Base-by-base conservation (phyloP, 495 filamentous ascomycete genomes). In the Gamarada debralockiae region DNA sequence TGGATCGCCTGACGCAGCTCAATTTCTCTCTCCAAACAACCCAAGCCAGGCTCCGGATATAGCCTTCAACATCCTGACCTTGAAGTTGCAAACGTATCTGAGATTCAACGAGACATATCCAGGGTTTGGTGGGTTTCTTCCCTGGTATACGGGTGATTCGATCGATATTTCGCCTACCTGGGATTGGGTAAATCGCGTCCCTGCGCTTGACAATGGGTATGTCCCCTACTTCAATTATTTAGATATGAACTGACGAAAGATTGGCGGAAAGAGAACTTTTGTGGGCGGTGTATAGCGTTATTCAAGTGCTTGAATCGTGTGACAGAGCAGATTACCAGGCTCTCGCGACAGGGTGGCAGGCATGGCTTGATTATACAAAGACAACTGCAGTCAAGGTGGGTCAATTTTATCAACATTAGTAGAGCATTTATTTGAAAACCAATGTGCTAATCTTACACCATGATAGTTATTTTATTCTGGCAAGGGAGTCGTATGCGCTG, bases 341-440 rank as follows among this genome's bases (percentile, higher is more conserved):
- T 2, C 64, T 68, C n/a, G 67, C 59, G 7, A 56, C 52, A 14
- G 45, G 53, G 23, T 68, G 66, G 66, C 62, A 67, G 41, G 43
- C 6, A n/a, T 70, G 67, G 67, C 60, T 70, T 38, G 66, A 70
- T 23, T 70, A 68, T 48, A 67, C 64, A 27, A 66, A 65, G 44
- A 55, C 51, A 3, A 68, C 57, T 40, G 65, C 59, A 15, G 63
- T 56, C 14, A 59, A 63, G 52, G 60, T 64, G 18, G 31, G 21
- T 20, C 5, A 0, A 25, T 38, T 22, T 48, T 33, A 5, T 34
- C 12, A 12, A 27, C 20, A n/a, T n/a, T n/a, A n/a, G n/a, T n/a
- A n/a, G n/a, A n/a, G n/a, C n/a, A n/a, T n/a, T n/a, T n/a, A n/a
- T n/a, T n/a, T n/a, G n/a, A n/a, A n/a, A n/a, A n/a, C n/a, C n/a